Evolutionary conservation across 257 asterid genomes (phyloP).

Genomic region (Forsythia suspensa): DNA sequence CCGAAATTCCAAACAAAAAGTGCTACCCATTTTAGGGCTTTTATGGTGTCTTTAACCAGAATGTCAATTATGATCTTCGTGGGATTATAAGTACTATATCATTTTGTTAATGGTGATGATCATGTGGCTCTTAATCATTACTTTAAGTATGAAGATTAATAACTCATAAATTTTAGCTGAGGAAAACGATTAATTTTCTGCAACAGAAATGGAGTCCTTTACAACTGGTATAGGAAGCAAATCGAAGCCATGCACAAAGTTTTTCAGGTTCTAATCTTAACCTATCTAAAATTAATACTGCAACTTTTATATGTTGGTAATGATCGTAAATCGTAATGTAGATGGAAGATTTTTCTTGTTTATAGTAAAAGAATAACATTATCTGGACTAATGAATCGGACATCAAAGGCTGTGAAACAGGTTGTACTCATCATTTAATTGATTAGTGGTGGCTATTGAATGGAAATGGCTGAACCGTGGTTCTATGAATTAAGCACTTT

Average conservation of each 20-base stretch:
- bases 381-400: conserved; percentile 53
- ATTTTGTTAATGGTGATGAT: conserved; percentile 12
- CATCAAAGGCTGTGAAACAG: conserved; percentile 59
- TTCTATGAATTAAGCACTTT: conserved; percentile 21
- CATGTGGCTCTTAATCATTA: conserved; percentile 23
- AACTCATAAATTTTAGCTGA: conserved; percentile 40
- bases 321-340: conserved; percentile 31
- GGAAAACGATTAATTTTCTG: conserved; percentile 61
- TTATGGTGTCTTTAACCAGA: neutral
- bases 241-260: conserved; percentile 91
- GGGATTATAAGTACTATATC: neutral
- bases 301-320: conserved; percentile 29
- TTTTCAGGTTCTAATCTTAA: conserved; percentile 91
- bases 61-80: neutral
- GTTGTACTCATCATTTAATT: conserved; percentile 41
- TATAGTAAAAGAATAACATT: conserved; percentile 18
- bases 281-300: conserved; percentile 49
- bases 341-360: conserved; percentile 11
- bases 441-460: conserved; percentile 24
- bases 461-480: conserved; percentile 23
- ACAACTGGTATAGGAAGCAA: conserved; percentile 89
- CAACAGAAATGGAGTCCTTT: conserved; percentile 79
- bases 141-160: conserved; percentile 35
- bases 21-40: neutral
- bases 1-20: neutral